These are phyloP conservation scores for Isabelozyma pseudorhagii DNA, from an alignment of 805 yeast species.

Conservation along the genomic window DNA sequence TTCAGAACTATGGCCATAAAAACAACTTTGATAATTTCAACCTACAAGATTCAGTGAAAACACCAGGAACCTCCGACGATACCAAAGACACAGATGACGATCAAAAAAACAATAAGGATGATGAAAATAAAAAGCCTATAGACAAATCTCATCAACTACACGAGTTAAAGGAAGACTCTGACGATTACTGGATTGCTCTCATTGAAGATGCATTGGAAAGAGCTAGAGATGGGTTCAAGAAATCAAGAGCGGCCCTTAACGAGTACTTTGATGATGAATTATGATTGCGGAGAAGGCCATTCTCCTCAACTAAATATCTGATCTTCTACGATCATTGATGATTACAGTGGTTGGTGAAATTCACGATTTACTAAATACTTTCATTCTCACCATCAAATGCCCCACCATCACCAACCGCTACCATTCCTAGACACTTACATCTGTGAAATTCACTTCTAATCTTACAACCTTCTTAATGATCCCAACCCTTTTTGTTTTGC, in stretches of 20 bases:
- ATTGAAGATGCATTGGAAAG: slow-evolving; percentile 52
- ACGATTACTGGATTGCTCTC: slow-evolving; percentile 39
- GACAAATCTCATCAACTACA: slow-evolving; percentile 9
- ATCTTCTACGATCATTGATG: too few species aligned
- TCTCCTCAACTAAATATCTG: too few species aligned
- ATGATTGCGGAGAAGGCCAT: slow-evolving; percentile 1
- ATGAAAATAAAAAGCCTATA: slow-evolving; percentile 26
- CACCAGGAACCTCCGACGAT: too few species aligned
- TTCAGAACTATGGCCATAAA: slow-evolving; percentile 81
- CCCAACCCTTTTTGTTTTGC: background rate
- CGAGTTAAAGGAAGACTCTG: slow-evolving; percentile 14
- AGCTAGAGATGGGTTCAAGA: slow-evolving; percentile 49
- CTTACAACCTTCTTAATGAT: too few species aligned
- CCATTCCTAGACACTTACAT: too few species aligned
- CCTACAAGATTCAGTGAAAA: slow-evolving; percentile 3
- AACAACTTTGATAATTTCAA: slow-evolving; percentile 37
- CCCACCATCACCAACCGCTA: too few species aligned
- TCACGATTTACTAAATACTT: too few species aligned
- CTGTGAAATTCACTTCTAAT: too few species aligned
- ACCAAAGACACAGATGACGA: slow-evolving; percentile 10
- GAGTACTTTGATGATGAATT: slow-evolving; percentile 45
- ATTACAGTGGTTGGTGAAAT: too few species aligned
- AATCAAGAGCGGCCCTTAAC: slow-evolving; percentile 49
- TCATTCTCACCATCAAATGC: too few species aligned
- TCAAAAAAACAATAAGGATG: slow-evolving; percentile 25